Evolutionary conservation across 768 basidiomycete species (phyloP), one percentile per base, ranked within the genome.

Genomic region (Lepiota venenata): DNA sequence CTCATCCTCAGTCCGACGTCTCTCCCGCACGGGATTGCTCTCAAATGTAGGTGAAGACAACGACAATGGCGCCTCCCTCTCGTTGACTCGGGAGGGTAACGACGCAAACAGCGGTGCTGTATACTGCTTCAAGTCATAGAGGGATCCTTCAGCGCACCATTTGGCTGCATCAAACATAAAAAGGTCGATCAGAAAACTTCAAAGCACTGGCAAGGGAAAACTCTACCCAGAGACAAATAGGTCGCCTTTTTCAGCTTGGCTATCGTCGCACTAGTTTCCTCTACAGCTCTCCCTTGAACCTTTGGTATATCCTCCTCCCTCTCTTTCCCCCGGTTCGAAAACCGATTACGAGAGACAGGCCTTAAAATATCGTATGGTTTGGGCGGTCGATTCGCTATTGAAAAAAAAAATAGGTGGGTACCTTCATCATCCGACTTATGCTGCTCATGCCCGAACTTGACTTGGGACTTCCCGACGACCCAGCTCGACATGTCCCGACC

Each of bases 401-500:
- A 2, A 25, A 15, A 39, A 44, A 50, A 59, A 36, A 15, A 46
- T 32, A 20, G 35, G 98, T 87, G 0, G 96, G 96, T 1, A 98
- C 88, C 47, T 88, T 90, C 87, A 96, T 91, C 2, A 94, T 81
- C 32, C 84, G 73, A 68, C 90, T 88, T 52, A 76, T 74, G 61
- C 81, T 82, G 58, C 75, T 79, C 35, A 69, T 73, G 42, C 73
- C 74, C 11, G 66, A 63, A 45, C 69, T 61, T 47, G 69, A 62
- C 2, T 22, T 20, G 8, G 35, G 36, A 65, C 61, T n/a, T n/a
- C n/a, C 40, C 12, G 61, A 59, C 32, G 71, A 57, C 7, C 74
- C 73, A 12, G 87, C 83, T 11, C 91, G 80, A 68, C 88, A 95
- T 0, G 91, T 86, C 1, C 94, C 94, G 1, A 98, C 79, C n/a